Evolutionary conservation across 352 stramenopile species (phyloP).

Genomic region (Phytophthora chlamydospora): DNA sequence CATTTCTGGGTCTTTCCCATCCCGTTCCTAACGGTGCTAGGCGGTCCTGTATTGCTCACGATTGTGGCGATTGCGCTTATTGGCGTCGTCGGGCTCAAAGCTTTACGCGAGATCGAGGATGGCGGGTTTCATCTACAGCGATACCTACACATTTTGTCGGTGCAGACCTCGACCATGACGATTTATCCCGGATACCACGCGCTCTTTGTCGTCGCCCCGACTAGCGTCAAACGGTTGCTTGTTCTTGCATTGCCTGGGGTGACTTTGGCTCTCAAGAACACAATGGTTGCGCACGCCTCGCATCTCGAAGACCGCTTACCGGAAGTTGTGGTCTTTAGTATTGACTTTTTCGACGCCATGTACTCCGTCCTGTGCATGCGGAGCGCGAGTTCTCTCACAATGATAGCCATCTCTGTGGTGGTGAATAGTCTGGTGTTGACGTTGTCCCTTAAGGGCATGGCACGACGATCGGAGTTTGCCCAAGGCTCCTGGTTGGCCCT

Average conservation of each 20-base stretch:
- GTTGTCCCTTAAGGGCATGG: not conserved
- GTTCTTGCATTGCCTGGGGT: slow-evolving; percentile 4
- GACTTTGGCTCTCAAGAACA: slow-evolving; percentile 17
- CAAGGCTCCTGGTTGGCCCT: too few species aligned
- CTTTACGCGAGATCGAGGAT: slow-evolving; percentile 6
- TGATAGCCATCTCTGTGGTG: not conserved
- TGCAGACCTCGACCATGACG: slow-evolving; percentile 17
- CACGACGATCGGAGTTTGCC: not conserved
- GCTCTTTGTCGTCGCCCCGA: slow-evolving; percentile 15
- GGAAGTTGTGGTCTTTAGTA: slow-evolving; percentile 22
- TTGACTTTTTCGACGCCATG: slow-evolving; percentile 35
- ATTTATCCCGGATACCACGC: slow-evolving; percentile 25
- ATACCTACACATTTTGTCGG: slow-evolving; percentile 22
- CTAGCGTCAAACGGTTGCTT: slow-evolving; percentile 7
- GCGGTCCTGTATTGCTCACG: slow-evolving; percentile 12
- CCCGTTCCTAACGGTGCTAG: slow-evolving; percentile 27
- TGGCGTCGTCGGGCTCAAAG: slow-evolving; percentile 15
- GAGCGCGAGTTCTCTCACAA: slow-evolving; percentile 9
- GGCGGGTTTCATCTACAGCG: slow-evolving; percentile 11
- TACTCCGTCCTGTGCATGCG: slow-evolving; percentile 25
- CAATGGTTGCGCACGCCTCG: slow-evolving; percentile 4
- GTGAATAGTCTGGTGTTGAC: not conserved
- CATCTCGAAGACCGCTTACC: slow-evolving; percentile 15
- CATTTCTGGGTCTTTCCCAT: slow-evolving; percentile 30
- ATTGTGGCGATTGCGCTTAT: slow-evolving; percentile 17